Evolutionary conservation across 1,139 yeast genomes (phyloP).

Genomic region (Arxiozyma slooffiae): DNA sequence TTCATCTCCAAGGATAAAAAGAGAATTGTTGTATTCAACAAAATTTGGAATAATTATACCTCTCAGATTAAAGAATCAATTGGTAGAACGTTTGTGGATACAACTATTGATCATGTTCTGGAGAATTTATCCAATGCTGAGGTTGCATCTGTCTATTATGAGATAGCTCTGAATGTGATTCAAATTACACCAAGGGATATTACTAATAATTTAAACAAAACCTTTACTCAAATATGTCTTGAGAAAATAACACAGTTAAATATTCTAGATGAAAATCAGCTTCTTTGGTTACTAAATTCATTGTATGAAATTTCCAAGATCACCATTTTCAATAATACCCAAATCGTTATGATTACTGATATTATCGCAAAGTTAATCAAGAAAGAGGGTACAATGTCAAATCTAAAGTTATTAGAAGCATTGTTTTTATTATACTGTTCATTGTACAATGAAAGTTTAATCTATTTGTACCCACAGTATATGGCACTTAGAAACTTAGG

Average conservation of each 20-base stretch:
- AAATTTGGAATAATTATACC: constrained; percentile 21
- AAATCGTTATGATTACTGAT: neutral
- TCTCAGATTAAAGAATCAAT: constrained; percentile 20
- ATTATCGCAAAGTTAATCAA: constrained; percentile 2
- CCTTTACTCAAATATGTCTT: constrained; percentile 1
- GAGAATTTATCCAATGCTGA: constrained; percentile 2
- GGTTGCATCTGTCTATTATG: constrained; percentile 7
- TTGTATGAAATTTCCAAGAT: neutral
- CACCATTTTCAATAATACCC: neutral
- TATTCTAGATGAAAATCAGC: neutral
- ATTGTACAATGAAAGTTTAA: constrained; percentile 16
- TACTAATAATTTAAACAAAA: neutral
- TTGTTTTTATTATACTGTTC: constrained; percentile 31
- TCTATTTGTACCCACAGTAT: constrained; percentile 30
- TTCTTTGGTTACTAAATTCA: constrained; percentile 12
- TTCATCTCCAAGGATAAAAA: constrained; percentile 8
- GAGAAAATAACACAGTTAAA: neutral
- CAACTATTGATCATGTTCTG: constrained; percentile 2
- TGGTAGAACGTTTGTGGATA: constrained; percentile 11
- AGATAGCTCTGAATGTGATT: constrained; percentile 14
- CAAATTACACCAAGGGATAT: neutral
- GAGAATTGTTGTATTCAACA: constrained; percentile 14
- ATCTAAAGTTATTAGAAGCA: constrained; percentile 16
- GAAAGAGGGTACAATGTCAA: neutral
- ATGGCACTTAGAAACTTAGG: constrained; percentile 25